Evolutionary conservation across 768 basidiomycete genomes (phyloP), one percentile per base, ranked within the genome.

Genomic region (Paxillus rubicundulus): DNA sequence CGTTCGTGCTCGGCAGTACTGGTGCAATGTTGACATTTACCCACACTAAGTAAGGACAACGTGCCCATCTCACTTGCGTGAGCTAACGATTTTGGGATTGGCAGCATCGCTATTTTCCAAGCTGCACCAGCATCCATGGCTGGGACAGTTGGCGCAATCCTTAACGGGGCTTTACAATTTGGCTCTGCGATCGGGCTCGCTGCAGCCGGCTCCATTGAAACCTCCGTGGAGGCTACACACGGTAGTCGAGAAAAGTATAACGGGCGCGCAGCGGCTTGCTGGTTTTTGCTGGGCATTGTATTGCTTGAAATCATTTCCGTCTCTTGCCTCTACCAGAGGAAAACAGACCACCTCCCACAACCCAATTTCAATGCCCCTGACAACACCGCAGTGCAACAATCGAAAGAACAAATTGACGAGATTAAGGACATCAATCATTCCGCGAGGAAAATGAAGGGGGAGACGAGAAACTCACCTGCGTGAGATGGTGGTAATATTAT

Each of bases 91-190:
- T 2, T 45, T 24, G 37, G 16, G 2, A 21, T 47, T 32, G 37
- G 9, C 45, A 79, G 74, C 62, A 74, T 80, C 50, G 76, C 75
- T 8, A 67, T 79, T 43, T 75, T 81, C 64, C 70, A 69, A 45
- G 72, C 72, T 45, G 74, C 74, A 10, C 77, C 77, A 17, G 50
- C 73, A 5, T 65, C 67, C 9, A 72, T 75, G 49, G 72, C 77
- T 1, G 79, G 79, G 41, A 75, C 74, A 13, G 72, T 79, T 36
- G 76, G 76, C 34, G 79, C 78, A 21, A 72, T 80, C 36, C 77
- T 78, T 71, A 78, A 76, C 52, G 69, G 72, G 37, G 74, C 74
- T 7, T 70, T 79, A 13, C 78, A 81, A 61, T 66, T 77, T 53
- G 77, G 77, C 37, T 70, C 71, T 16, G 79, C 79, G 6, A 66